These are phyloP conservation scores for Citropsis articulata DNA, from an alignment of 345 rosid species.

Conservation along the genomic window DNA sequence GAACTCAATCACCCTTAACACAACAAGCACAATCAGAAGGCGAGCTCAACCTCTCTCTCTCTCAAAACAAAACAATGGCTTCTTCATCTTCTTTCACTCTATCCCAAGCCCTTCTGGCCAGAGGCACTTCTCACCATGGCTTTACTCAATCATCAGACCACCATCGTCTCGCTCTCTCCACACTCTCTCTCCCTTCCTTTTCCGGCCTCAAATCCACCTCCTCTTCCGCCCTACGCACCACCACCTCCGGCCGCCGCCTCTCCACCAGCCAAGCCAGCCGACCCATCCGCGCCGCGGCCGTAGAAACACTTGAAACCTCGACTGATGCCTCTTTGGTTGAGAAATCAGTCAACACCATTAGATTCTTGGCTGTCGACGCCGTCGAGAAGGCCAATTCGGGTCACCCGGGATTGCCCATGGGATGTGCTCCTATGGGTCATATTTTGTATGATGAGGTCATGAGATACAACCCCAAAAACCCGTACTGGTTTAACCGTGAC, in stretches of 20 bases:
- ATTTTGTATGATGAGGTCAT: conserved; percentile 83
- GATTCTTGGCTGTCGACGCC: conserved; percentile 87
- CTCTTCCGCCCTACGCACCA: conserved; percentile 22
- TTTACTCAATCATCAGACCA: conserved; percentile 39
- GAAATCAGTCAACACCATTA: conserved; percentile 74
- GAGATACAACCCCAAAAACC: conserved; percentile 93
- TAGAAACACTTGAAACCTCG: conserved; percentile 46
- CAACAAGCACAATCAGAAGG: not conserved
- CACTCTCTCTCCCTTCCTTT: conserved; percentile 43
- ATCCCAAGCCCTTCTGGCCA: conserved; percentile 53
- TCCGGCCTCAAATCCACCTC: conserved; percentile 49
- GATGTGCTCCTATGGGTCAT: conserved; percentile 94
- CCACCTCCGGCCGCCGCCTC: conserved; percentile 26
- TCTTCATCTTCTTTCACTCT: conserved; percentile 54
- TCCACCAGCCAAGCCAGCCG: conserved; percentile 13
- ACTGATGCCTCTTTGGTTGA: conserved; percentile 70
- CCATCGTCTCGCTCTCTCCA: conserved; percentile 38
- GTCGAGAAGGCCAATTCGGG: conserved; percentile 98
- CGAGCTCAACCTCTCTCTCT: not conserved
- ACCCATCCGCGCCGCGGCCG: conserved; percentile 44
- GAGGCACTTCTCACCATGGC: conserved; percentile 45
- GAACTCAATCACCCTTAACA: not conserved
- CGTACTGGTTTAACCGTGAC: conserved; percentile 97
- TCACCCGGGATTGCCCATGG: conserved; percentile 98
- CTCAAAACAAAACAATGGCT: conserved; percentile 33